Evolutionary conservation across 192 early-diverging fungal genomes (phyloP), one percentile per base, ranked within the genome.

Genomic region (Chytriomyces sp.): DNA sequence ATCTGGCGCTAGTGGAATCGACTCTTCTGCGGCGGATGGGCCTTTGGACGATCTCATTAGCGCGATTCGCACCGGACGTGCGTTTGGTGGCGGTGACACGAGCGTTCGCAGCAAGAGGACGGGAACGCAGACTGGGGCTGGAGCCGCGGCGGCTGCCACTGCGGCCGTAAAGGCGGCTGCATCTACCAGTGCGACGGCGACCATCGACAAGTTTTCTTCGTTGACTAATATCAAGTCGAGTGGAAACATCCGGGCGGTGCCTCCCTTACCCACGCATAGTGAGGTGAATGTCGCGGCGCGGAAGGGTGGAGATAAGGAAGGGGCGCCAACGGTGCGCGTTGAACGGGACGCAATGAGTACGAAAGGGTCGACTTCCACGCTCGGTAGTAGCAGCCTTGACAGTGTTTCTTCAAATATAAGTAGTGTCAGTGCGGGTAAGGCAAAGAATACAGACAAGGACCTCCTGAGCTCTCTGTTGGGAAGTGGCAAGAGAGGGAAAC

Each of bases 41-140:
- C 79, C 75, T 10, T 67, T 85, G 34, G 84, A 85, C 37, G 84
- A 85, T 56, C 60, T 85, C 3, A 85, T 85, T 44, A 75, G 75
- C 22, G 71, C 81, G 2, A 85, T 85, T 58, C 68, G 80, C 4
- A 83, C 81, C 4, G 84, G 84, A 6, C 80, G 71, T 44, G 81
- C 78, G 4, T 85, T 83, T 67, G 71, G 68, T 8, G 44, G 17
- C 14, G 30, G 17, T 2, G 34, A 37, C 10, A 12, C 19, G 28
- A 26, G 10, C 38, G 12, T 30, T 37, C 37, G 25, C 2, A 17
- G 37, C 32, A 26, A 33, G 5, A n/a, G 34, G 62, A 41, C 19
- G 30, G 34, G 62, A 41, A 22, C 6, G 25, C 34, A 17, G 62
- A 25, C 36, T 19, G 58, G 22, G 10, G 31, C 58, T 33, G 58